phyloP scores from a whole-genome alignment of 2,329 filamentous ascomycete species.

The Monilinia polystroma region DNA sequence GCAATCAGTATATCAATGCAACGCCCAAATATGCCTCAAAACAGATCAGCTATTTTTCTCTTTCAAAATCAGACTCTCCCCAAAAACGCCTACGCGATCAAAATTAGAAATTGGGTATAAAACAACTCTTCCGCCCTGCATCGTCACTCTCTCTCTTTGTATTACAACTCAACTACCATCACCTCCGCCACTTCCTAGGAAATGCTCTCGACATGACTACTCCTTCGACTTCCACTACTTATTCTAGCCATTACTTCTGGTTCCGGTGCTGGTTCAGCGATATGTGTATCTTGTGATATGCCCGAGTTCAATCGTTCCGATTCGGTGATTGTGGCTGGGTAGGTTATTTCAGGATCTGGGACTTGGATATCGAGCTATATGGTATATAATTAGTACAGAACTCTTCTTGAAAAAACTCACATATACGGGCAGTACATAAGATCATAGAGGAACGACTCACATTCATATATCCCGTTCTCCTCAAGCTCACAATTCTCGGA shows the following conservation, averaged over 20 bases:
- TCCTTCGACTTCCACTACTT: slow-evolving; percentile 1
- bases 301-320: slow-evolving; percentile 12
- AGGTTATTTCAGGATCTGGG: slow-evolving; percentile 69
- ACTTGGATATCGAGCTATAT: slow-evolving; percentile 75
- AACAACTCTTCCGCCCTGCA: background rate
- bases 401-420: background rate
- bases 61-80: background rate
- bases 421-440: background rate
- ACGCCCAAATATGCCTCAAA: slow-evolving; percentile 1
- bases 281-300: slow-evolving; percentile 1
- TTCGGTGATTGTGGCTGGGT: slow-evolving; percentile 25
- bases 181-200: background rate
- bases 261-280: background rate
- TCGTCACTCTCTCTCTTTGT: background rate
- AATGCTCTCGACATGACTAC: background rate
- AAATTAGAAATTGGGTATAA: slow-evolving; percentile 15
- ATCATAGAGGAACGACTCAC: slow-evolving; percentile 47
- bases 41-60: background rate
- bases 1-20: slow-evolving; percentile 13
- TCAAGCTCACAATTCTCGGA: slow-evolving; percentile 74
- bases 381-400: slow-evolving; percentile 32
- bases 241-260: slow-evolving; percentile 2
- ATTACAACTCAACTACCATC: background rate
- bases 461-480: slow-evolving; percentile 84
- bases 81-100: background rate